Conservation (phyloP, 2,329 filamentous ascomycete genomes). For the Talaromyces pinophilus region DNA sequence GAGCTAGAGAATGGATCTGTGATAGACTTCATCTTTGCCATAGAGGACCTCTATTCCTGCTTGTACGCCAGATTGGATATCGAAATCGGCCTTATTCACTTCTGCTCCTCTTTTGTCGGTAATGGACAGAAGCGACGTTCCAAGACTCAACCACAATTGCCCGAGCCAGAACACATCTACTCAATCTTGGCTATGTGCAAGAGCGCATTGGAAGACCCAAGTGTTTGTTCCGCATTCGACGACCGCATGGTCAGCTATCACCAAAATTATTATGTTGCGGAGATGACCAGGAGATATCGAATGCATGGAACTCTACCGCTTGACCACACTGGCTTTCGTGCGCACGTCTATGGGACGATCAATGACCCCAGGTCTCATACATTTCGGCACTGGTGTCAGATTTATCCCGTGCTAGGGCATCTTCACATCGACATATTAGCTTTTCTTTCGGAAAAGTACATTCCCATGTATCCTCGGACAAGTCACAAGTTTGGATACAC, state of each 20-base stretch:
- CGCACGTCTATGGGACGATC: slow-evolving; percentile 29
- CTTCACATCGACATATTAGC: slow-evolving; percentile 35
- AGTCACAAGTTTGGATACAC: background rate
- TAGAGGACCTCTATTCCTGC: slow-evolving; percentile 42
- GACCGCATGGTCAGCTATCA: slow-evolving; percentile 32
- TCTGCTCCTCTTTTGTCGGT: slow-evolving; percentile 36
- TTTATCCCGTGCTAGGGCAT: slow-evolving; percentile 34
- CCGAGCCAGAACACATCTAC: slow-evolving; percentile 38
- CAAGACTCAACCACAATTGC: slow-evolving; percentile 30
- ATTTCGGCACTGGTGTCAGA: slow-evolving; percentile 34
- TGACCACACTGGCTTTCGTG: slow-evolving; percentile 21
- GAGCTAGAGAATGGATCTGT: slow-evolving; percentile 33
- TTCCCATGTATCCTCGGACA: slow-evolving; percentile 27
- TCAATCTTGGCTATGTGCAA: slow-evolving; percentile 39
- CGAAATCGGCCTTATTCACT: slow-evolving; percentile 40
- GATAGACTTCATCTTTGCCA: slow-evolving; percentile 34
- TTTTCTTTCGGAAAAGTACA: slow-evolving; percentile 41
- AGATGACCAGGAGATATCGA: slow-evolving; percentile 27
- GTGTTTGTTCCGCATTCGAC: slow-evolving; percentile 33
- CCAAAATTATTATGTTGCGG: slow-evolving; percentile 34
- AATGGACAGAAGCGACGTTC: slow-evolving; percentile 27
- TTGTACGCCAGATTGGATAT: slow-evolving; percentile 40
- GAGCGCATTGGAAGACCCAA: slow-evolving; percentile 32
- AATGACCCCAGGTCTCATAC: slow-evolving; percentile 29
- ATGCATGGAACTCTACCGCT: slow-evolving; percentile 18